Evolutionary conservation across 352 stramenopile genomes (phyloP).

Genomic region (Pythium coloratum): DNA sequence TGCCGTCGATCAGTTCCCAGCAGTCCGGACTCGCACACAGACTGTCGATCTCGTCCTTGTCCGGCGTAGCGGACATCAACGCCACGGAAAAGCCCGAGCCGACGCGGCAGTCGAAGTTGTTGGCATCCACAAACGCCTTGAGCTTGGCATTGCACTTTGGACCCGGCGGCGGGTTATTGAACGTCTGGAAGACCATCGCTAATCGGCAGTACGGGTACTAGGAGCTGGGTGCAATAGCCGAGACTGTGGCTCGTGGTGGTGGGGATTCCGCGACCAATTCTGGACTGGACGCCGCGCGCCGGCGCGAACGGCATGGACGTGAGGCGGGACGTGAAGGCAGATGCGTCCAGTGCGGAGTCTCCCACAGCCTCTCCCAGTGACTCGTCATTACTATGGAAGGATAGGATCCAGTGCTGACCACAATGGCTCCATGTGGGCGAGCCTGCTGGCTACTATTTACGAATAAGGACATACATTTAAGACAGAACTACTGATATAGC

Average conservation of each 20-base stretch:
- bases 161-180: neutral
- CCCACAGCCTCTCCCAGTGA: neutral
- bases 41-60: neutral
- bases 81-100: neutral
- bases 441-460: no score
- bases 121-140: neutral
- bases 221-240: neutral
- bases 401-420: neutral
- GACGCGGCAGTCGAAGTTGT: neutral
- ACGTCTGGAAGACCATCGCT: neutral
- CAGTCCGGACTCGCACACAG: neutral
- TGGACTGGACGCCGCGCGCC: neutral
- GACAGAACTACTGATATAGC: no score
- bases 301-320: neutral
- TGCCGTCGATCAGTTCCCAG: slow-evolving; percentile 1
- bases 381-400: neutral
- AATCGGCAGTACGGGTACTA: no score
- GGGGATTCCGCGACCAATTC: neutral
- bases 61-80: neutral
- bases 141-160: neutral
- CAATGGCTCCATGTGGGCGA: neutral
- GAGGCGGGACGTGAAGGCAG: neutral
- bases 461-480: no score
- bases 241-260: no score
- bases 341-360: neutral